A percentile compares a stretch with the other conserved stretches of the same genome.
Conservation (phyloP, 2,329 filamentous ascomycete species). For the Colletotrichum tabaci region DNA sequence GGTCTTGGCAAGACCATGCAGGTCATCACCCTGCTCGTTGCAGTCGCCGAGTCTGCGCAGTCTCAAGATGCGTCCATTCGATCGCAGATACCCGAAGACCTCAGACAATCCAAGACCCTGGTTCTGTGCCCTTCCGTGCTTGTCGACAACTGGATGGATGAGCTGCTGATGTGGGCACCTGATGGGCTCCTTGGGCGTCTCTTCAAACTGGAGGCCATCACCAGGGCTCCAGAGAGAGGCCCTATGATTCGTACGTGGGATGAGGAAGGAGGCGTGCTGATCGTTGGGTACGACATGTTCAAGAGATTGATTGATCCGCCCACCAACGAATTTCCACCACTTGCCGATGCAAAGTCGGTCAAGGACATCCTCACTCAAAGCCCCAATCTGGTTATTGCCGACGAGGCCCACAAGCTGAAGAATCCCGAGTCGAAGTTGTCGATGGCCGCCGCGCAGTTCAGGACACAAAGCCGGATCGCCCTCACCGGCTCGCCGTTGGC, state of each 20-base stretch:
- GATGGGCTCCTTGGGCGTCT: constrained; percentile 68
- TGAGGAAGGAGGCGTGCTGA: constrained; percentile 76
- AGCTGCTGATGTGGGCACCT: constrained; percentile 80
- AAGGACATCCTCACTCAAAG: constrained; percentile 67
- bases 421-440: constrained; percentile 71
- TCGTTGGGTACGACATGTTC: constrained; percentile 83
- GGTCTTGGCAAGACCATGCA: constrained; percentile 95
- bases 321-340: constrained; percentile 48
- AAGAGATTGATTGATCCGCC: constrained; percentile 51
- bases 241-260: constrained; percentile 72
- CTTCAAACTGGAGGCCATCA: constrained; percentile 66
- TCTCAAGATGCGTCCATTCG: constrained; percentile 71
- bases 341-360: constrained; percentile 19
- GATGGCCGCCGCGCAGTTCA: constrained; percentile 70
- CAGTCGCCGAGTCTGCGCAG: constrained; percentile 76
- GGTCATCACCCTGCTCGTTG: constrained; percentile 85
- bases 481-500: constrained; percentile 89
- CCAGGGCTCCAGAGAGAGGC: constrained; percentile 56
- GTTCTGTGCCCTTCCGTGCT: constrained; percentile 83
- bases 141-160: constrained; percentile 87
- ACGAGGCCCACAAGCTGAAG: constrained; percentile 89
- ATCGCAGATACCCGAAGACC: constrained; percentile 76
- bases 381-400: constrained; percentile 83
- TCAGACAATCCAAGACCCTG: constrained; percentile 76
- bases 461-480: constrained; percentile 81